These are phyloP conservation scores for Allium sativum DNA, from an alignment of 106 monocot genomes.

Conservation along the genomic window DNA sequence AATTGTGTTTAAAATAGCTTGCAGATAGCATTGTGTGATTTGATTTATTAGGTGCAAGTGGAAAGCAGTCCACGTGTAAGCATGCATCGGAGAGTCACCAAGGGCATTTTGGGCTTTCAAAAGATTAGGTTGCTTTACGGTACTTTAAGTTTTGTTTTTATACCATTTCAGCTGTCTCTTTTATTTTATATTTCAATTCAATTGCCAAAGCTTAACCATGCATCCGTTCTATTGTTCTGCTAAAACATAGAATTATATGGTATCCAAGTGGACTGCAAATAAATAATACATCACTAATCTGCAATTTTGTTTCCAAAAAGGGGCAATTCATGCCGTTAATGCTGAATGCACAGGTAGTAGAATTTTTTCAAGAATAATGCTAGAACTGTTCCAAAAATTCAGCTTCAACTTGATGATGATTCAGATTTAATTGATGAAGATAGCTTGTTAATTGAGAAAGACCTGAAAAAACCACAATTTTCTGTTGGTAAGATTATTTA, in stretches of 20 bases:
- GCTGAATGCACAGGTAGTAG: too few species aligned
- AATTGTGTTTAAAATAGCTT: too few species aligned
- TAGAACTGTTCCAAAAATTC: too few species aligned
- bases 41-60: slow-evolving; percentile 66
- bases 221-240: not conserved
- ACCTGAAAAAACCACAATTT: too few species aligned
- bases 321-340: too few species aligned
- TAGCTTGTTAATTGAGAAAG: too few species aligned
- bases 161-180: not conserved
- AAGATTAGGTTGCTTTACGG: slow-evolving; percentile 84
- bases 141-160: slow-evolving; percentile 5
- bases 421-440: too few species aligned
- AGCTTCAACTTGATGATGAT: too few species aligned
- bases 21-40: slow-evolving; percentile 84
- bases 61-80: slow-evolving; percentile 74
- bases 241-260: not conserved
- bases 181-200: not conserved
- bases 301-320: too few species aligned
- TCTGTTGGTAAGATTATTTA: too few species aligned
- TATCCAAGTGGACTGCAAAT: not conserved
- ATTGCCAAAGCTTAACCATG: too few species aligned
- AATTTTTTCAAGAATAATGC: too few species aligned
- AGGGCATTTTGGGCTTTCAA: slow-evolving; percentile 93
- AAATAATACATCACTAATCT: not conserved
- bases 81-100: slow-evolving; percentile 75